phyloP scores from a whole-genome alignment of 495 filamentous ascomycete species.

The Hypoxylon cercidicola region DNA sequence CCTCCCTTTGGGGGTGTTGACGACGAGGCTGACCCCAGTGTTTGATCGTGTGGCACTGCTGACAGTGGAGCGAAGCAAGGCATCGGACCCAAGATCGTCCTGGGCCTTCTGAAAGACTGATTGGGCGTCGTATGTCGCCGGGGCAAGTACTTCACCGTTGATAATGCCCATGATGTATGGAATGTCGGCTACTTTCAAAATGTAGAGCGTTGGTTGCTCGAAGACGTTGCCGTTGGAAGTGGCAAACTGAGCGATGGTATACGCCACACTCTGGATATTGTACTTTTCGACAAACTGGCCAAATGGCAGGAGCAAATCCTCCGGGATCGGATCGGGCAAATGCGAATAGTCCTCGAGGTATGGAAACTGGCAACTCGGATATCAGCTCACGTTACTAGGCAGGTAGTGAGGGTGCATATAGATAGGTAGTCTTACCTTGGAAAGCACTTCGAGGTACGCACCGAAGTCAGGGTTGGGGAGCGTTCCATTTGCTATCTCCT shows the following conservation, averaged over 20 bases:
- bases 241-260: slow-evolving; percentile 48
- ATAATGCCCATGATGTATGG: slow-evolving; percentile 46
- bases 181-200: slow-evolving; percentile 50
- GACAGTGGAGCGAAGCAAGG: slow-evolving; percentile 51
- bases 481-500: slow-evolving; percentile 34
- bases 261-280: slow-evolving; percentile 50
- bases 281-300: slow-evolving; percentile 57
- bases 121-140: slow-evolving; percentile 52
- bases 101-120: slow-evolving; percentile 54
- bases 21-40: slow-evolving; percentile 46
- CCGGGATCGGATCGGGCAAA: slow-evolving; percentile 51
- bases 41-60: slow-evolving; percentile 38
- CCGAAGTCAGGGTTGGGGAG: slow-evolving; percentile 45
- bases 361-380: neutral
- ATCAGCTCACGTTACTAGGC: neutral
- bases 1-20: slow-evolving; percentile 45
- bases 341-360: slow-evolving; percentile 45
- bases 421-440: slow-evolving; percentile 25
- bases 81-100: slow-evolving; percentile 47
- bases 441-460: slow-evolving; percentile 49
- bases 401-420: neutral
- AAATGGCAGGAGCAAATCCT: slow-evolving; percentile 58
- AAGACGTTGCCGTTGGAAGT: slow-evolving; percentile 53
- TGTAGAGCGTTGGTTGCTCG: slow-evolving; percentile 50
- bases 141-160: slow-evolving; percentile 43